Base-by-base conservation (phyloP, 371 early-diverging fungal species). In the Nematocida displodere region DNA sequence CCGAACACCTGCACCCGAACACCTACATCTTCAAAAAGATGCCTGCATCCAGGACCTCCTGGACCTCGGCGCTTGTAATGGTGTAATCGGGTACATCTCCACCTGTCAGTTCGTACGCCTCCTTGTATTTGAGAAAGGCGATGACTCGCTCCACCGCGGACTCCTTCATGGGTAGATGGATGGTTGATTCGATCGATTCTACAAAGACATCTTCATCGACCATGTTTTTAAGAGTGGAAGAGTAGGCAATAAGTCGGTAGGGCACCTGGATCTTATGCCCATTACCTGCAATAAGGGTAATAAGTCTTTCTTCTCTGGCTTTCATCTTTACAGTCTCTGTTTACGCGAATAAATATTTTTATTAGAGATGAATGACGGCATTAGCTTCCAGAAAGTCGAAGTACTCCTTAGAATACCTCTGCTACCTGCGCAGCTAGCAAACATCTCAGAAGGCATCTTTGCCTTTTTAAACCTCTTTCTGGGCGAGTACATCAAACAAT, bases 11-110 rank as follows among this genome's bases (percentile, higher is more conserved):
- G 11, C 44, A 11, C 44, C 13, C 15, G 7, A 7, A 1, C 17
- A 28, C 11, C 64, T 71, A 83, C 42, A 84, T 68, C 71, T 78
- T 56, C 33, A 84, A 55, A 66, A 82, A 84, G 20, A 76, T 54
- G 40, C 82, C 80, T 31, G 79, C 80, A 62, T 82, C 82, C 13
- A 84, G 49, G n/a, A 84, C 48, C 36, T 84, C 82, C 29, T 79
- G 26, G 11, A 80, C 64, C 62, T 84, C 84, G 4, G 64, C 62
- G 48, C 82, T 82, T 26, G 50, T 31, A 26, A 84, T 71, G 50
- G 63, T 64, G 67, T 81, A 84, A 34, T 83, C 84, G 2, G 53
- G 36, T 42, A 61, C 48, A 29, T 76, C 54, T n/a, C 39, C 47
- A 26, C 49, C 49, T 7, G 36, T 48, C 47, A 33, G 49, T 24